Evolutionary conservation across 208 protist genomes (phyloP).

Genomic region (Acanthamoeba triangularis): DNA sequence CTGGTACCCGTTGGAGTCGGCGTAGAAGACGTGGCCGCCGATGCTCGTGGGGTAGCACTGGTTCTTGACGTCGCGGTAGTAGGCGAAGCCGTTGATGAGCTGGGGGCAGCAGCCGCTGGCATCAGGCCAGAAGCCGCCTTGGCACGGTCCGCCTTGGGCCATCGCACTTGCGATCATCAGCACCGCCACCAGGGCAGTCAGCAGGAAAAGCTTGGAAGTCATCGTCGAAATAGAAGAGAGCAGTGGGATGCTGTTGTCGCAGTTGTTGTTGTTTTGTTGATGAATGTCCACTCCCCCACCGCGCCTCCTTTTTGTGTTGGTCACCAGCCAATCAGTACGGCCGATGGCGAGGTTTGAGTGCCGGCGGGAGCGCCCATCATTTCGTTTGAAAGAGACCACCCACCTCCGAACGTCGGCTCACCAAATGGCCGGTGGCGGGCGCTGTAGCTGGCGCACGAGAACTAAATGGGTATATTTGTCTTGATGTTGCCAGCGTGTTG

Average conservation of each 20-base stretch:
- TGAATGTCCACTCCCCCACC: background rate
- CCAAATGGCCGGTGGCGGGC: too few relatives aligned
- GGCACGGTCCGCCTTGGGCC: background rate
- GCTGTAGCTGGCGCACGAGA: too few relatives aligned
- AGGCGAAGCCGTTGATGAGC: conserved; percentile 26
- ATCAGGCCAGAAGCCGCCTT: conserved; percentile 36
- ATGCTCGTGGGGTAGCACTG: conserved; percentile 1
- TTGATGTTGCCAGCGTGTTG: too few relatives aligned
- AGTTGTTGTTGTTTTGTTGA: background rate
- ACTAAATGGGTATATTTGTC: too few relatives aligned
- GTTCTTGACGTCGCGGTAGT: conserved; percentile 58
- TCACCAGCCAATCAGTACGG: background rate
- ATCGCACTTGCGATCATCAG: background rate
- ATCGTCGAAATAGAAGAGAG: background rate
- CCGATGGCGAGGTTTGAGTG: background rate
- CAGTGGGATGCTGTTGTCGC: background rate
- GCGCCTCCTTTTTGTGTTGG: background rate
- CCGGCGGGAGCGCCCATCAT: background rate
- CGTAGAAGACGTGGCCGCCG: background rate
- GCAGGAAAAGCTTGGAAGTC: background rate
- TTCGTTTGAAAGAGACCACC: too few relatives aligned
- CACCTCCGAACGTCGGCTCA: too few relatives aligned
- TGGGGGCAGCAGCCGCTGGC: background rate
- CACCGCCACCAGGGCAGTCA: background rate
- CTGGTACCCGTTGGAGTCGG: background rate